phyloP scores from a whole-genome alignment of 306 rosid genomes.

The Rosa lucieae region DNA sequence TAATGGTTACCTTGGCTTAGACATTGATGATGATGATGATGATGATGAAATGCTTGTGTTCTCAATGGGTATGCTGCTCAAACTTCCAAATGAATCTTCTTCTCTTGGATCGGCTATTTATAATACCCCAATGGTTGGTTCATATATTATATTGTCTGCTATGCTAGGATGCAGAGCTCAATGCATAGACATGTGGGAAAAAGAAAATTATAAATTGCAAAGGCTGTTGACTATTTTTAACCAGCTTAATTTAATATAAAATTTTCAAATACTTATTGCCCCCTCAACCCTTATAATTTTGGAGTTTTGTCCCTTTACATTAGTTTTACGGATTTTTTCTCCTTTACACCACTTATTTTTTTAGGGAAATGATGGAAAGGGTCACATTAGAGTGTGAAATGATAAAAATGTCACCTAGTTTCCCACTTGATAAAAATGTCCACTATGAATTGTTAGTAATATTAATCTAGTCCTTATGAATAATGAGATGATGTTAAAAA shows the following conservation, averaged over 20 bases:
- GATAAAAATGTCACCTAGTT: no score
- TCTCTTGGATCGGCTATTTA: constrained; percentile 34
- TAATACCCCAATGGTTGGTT: neutral
- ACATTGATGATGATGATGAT: constrained; percentile 27
- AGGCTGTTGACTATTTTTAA: neutral
- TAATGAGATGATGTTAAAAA: no score
- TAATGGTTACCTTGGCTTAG: constrained; percentile 45
- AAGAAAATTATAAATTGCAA: neutral
- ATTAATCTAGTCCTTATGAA: no score
- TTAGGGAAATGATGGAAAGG: no score
- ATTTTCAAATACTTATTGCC: neutral
- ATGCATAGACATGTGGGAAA: neutral
- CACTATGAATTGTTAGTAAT: no score
- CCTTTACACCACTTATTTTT: no score
- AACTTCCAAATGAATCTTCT: constrained; percentile 35
- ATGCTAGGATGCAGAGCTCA: constrained; percentile 1
- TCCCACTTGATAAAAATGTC: no score
- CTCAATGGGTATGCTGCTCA: constrained; percentile 13
- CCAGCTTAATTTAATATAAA: neutral
- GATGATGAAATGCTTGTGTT: constrained; percentile 17
- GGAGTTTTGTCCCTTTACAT: no score
- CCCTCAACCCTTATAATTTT: neutral
- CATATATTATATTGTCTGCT: neutral
- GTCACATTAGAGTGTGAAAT: no score
- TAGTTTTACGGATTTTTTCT: no score